Evolutionary conservation across 2,329 filamentous ascomycete genomes (phyloP).

Genomic region (Aspergillus alliaceus): DNA sequence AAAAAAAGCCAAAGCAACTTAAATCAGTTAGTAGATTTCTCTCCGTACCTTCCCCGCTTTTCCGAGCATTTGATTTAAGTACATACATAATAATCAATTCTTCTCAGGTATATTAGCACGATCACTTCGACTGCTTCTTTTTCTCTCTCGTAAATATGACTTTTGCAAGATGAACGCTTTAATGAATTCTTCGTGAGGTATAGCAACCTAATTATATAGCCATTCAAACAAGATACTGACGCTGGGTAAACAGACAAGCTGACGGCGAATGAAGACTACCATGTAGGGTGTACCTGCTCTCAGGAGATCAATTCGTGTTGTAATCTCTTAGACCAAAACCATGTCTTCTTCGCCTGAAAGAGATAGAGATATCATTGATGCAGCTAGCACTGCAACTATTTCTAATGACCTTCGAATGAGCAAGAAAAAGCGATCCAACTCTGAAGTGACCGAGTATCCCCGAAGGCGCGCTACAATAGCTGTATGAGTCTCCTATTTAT

Average conservation of each 20-base stretch:
- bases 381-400: neutral
- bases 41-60: too few species aligned
- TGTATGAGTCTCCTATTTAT: constrained; percentile 22
- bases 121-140: too few species aligned
- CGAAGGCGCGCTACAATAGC: constrained; percentile 36
- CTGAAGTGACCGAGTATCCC: constrained; percentile 32
- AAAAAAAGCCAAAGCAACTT: too few species aligned
- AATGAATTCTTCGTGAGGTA: too few species aligned
- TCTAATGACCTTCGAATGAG: constrained; percentile 15
- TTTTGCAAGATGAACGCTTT: too few species aligned
- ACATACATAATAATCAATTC: too few species aligned
- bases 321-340: neutral
- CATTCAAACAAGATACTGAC: too few species aligned
- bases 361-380: constrained; percentile 16
- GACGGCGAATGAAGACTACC: neutral
- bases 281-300: neutral
- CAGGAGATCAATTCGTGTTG: neutral
- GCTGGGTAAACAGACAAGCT: neutral
- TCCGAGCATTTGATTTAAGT: too few species aligned
- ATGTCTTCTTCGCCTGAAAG: constrained; percentile 25
- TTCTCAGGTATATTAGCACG: too few species aligned
- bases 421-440: constrained; percentile 31
- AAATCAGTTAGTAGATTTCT: too few species aligned
- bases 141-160: too few species aligned
- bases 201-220: too few species aligned